Evolutionary conservation across 2,329 filamentous ascomycete genomes (phyloP), one percentile per base, ranked within the genome.

Genomic region (Fusarium sp.): DNA sequence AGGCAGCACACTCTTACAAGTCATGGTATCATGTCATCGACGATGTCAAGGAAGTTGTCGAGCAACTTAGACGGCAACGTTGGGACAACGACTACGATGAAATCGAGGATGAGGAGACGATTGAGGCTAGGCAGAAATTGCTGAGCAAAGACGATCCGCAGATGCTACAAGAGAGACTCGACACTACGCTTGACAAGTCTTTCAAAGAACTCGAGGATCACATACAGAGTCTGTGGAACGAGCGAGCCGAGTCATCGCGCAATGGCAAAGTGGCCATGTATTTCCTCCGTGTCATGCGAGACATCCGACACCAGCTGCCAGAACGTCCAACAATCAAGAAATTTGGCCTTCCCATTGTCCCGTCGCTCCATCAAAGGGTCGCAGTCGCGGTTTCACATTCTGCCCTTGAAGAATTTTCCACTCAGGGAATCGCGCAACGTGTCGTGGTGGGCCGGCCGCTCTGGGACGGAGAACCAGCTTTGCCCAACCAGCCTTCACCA

Each of bases 401-500:
- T 1, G 81, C 88, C 0, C 74, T 92, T 34, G 78, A 86, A 53
- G 75, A 84, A 52, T 83, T 90, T 52, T 71, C 78, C 2, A 76
- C 77, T n/a, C 75, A 76, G 5, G 77, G 81, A 0, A 77, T 86
- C 40, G 78, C 82, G 2, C 78, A 81, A 46, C 85, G 81, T 56
- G 80, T 75, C 28, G 85, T 92, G 1, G 84, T 86, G 3, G 90
- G 91, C 8, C 85, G 90, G 52, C 85, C 87, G 1, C 82, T 98
- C 0, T 98, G 95, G 95, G 94, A 97, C 76, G 92, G 92, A 1
- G 83, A 88, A 38, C 92, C 92, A 0, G 84, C 88, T 26, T 78
- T 97, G 42, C 95, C 95, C 0, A 85, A 89, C 7, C 93, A 96
- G 74, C 94, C 94, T 1, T 95, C 93, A 0, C 90, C 93, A 0